These are phyloP conservation scores for Hebeloma cylindrosporum DNA, from an alignment of 768 basidiomycete genomes.

Conservation along the genomic window DNA sequence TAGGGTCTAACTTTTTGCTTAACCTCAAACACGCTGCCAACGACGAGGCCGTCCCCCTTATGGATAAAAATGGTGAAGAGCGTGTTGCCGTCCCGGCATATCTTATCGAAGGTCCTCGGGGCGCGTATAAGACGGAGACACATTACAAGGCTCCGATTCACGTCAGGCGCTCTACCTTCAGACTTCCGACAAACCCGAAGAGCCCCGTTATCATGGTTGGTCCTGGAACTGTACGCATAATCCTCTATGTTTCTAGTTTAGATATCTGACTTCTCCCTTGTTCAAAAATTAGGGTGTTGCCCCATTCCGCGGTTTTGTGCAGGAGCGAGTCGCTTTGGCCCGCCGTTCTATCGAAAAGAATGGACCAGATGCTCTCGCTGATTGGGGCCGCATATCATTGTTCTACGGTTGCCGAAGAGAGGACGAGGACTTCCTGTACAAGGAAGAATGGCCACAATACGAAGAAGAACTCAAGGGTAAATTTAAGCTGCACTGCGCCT, in stretches of 20 bases:
- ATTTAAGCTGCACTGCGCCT: slow-evolving; percentile 84
- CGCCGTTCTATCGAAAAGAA: slow-evolving; percentile 95
- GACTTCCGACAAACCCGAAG: slow-evolving; percentile 96
- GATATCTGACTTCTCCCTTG: slow-evolving; percentile 12
- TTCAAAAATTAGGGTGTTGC: slow-evolving; percentile 98
- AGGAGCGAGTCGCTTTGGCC: slow-evolving; percentile 95
- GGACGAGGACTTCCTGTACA: slow-evolving; percentile 90
- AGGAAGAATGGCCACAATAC: slow-evolving; percentile 94
- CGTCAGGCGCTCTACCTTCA: slow-evolving; percentile 94
- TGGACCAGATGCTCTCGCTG: slow-evolving; percentile 86
- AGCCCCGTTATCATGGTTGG: slow-evolving; percentile 99
- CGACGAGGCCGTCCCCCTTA: slow-evolving; percentile 51
- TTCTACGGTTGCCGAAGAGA: slow-evolving; percentile 96
- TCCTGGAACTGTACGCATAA: slow-evolving; percentile 84
- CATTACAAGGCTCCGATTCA: slow-evolving; percentile 89
- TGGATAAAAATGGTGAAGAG: slow-evolving; percentile 36
- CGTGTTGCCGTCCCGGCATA: slow-evolving; percentile 62
- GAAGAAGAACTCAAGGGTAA: slow-evolving; percentile 85
- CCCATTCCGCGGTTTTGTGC: slow-evolving; percentile 98
- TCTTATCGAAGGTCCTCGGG: slow-evolving; percentile 87
- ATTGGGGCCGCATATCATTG: slow-evolving; percentile 93
- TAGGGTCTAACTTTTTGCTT: slow-evolving; percentile 93
- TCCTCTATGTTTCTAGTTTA: not conserved
- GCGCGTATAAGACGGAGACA: slow-evolving; percentile 70
- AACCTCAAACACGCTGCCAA: slow-evolving; percentile 82